Conservation (phyloP, 257 asterid genomes). For the Primulina tabacum region DNA sequence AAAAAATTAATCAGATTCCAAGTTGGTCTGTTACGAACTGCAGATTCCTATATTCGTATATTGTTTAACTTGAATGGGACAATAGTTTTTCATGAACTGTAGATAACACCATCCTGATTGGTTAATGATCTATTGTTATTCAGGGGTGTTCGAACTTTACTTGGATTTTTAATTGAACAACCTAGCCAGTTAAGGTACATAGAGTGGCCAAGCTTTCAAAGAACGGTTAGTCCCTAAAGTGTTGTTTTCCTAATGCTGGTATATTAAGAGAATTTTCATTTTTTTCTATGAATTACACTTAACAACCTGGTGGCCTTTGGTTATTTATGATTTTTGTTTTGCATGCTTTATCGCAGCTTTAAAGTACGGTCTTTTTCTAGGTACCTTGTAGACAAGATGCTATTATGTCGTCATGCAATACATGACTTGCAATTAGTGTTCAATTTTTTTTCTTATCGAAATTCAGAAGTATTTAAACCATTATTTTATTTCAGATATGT, state of each 20-base stretch:
- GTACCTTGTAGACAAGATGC: too few relatives aligned
- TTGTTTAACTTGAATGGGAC: slow-evolving; percentile 19
- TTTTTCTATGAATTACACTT: background rate
- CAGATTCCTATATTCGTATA: background rate
- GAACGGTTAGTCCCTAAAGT: slow-evolving; percentile 45
- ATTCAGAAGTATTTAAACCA: too few relatives aligned
- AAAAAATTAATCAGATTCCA: background rate
- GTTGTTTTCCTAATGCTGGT: background rate
- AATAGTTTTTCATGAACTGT: slow-evolving; percentile 17
- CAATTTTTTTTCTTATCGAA: too few relatives aligned
- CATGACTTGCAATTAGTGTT: too few relatives aligned
- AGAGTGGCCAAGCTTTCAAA: slow-evolving; percentile 59
- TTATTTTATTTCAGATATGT: too few relatives aligned
- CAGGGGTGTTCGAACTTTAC: slow-evolving; percentile 52
- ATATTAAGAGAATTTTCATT: background rate
- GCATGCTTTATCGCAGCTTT: too few relatives aligned
- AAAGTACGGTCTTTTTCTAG: too few relatives aligned
- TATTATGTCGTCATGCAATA: too few relatives aligned
- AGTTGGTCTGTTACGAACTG: too few relatives aligned
- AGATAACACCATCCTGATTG: slow-evolving; percentile 23
- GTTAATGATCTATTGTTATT: slow-evolving; percentile 15
- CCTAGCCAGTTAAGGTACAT: slow-evolving; percentile 58
- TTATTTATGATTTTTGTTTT: too few relatives aligned
- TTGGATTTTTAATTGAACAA: slow-evolving; percentile 44
- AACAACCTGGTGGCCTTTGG: background rate